Evolutionary conservation across 768 basidiomycete genomes (phyloP).

Genomic region (Boletus insuetus): DNA sequence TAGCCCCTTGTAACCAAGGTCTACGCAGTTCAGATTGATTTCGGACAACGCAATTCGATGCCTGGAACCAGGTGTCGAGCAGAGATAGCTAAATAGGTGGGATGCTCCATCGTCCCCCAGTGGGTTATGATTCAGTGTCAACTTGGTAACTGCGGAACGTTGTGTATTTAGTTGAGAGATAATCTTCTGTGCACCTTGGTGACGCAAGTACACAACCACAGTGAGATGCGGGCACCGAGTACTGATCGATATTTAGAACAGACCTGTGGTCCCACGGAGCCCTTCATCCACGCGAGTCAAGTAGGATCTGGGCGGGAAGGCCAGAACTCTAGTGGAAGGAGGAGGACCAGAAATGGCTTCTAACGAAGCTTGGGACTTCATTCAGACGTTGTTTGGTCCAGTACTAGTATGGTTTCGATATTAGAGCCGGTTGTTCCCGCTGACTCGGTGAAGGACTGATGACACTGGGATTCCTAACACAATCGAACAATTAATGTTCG

Average conservation of each 20-base stretch:
- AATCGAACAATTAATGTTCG: too few relatives aligned
- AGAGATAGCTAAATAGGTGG: conserved; percentile 53
- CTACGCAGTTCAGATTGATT: conserved; percentile 54
- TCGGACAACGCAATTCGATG: conserved; percentile 43
- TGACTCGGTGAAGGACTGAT: too few relatives aligned
- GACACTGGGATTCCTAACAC: too few relatives aligned
- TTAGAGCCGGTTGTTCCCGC: too few relatives aligned
- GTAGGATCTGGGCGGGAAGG: conserved; percentile 14
- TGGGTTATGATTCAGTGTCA: conserved; percentile 54
- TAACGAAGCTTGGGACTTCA: conserved; percentile 13
- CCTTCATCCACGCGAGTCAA: conserved; percentile 18
- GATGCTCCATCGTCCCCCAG: conserved; percentile 57
- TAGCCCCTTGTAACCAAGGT: conserved; percentile 53
- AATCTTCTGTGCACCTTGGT: conserved; percentile 51
- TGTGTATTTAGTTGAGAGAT: conserved; percentile 46
- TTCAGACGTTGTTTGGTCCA: background rate
- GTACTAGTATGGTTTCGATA: background rate
- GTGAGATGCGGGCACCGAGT: background rate
- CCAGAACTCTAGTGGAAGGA: background rate
- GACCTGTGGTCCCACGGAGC: conserved; percentile 23
- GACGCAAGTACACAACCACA: background rate
- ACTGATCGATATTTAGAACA: background rate
- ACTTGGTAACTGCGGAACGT: conserved; percentile 42
- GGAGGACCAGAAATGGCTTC: background rate
- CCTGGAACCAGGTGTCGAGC: conserved; percentile 44